A percentile compares a stretch with the other conserved stretches of the same genome.
These are phyloP conservation scores for Boletus patriciae DNA, from an alignment of 768 basidiomycete genomes.

Conservation along the genomic window DNA sequence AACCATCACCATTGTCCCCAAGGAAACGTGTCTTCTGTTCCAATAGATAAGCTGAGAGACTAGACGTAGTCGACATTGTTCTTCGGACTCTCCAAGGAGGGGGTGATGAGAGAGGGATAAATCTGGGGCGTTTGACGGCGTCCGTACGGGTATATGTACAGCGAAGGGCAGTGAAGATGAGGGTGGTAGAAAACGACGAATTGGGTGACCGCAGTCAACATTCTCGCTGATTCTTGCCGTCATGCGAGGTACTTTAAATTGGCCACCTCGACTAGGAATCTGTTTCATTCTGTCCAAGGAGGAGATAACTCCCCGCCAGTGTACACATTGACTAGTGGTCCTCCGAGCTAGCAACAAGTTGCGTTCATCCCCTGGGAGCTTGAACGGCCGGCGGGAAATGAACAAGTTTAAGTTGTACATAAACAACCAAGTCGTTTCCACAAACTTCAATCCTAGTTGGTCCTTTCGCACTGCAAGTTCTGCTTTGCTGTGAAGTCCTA, in stretches of 20 bases:
- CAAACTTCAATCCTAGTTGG: neutral
- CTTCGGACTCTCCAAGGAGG: slow-evolving; percentile 1
- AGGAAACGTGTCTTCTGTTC: slow-evolving; percentile 62
- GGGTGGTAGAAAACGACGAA: neutral
- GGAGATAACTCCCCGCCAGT: neutral
- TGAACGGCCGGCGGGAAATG: neutral
- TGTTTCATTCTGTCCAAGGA: neutral
- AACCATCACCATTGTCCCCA: slow-evolving; percentile 54
- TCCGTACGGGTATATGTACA: neutral
- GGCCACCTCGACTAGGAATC: neutral
- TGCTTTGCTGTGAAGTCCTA: neutral
- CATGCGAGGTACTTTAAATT: neutral
- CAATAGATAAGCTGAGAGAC: slow-evolving; percentile 41
- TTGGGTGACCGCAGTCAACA: neutral
- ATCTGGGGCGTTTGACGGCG: neutral
- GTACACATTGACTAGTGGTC: neutral
- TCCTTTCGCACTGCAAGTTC: neutral
- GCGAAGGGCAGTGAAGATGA: neutral
- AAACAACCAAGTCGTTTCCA: slow-evolving; percentile 1
- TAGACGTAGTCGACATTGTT: slow-evolving; percentile 23
- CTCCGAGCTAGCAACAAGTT: neutral
- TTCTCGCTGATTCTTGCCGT: neutral
- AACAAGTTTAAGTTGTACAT: slow-evolving; percentile 6
- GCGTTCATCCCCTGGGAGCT: neutral
- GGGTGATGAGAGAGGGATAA: neutral